phyloP scores from a whole-genome alignment of 1,284 basidiomycete species.

The Cutaneotrichosporon dermatis region DNA sequence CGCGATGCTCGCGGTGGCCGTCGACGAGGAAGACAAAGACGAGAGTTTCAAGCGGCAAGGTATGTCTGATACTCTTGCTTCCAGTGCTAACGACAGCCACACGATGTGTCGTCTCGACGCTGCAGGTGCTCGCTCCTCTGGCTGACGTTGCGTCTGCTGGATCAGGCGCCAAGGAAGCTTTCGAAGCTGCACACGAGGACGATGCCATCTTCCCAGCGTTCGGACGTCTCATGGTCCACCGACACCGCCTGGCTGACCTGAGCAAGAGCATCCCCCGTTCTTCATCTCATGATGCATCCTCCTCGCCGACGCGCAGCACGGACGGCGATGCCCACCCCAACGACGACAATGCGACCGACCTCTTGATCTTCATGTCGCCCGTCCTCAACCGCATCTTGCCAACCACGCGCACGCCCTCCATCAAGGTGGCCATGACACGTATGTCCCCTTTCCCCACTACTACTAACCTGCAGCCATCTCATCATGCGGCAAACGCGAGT shows the following conservation, averaged over 20 bases:
- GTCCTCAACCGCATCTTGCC: neutral
- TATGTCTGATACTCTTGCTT: neutral
- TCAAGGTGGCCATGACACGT: slow-evolving; percentile 3
- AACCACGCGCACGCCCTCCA: neutral
- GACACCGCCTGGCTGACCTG: neutral
- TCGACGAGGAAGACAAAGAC: slow-evolving; percentile 6
- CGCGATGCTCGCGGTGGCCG: slow-evolving; percentile 1
- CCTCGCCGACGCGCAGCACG: neutral
- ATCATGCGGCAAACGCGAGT: slow-evolving; percentile 12
- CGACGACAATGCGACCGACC: neutral
- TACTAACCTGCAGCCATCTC: slow-evolving; percentile 9
- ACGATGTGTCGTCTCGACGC: slow-evolving; percentile 4
- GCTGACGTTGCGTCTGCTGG: neutral
- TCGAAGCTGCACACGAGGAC: neutral
- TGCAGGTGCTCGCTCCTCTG: slow-evolving; percentile 8
- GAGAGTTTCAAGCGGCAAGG: neutral
- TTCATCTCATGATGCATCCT: neutral
- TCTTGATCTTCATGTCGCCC: neutral
- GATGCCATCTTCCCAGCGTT: neutral
- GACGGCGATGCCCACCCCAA: neutral
- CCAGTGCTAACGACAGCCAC: slow-evolving; percentile 4
- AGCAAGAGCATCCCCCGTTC: neutral
- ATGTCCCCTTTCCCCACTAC: neutral
- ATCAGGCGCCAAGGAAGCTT: neutral
- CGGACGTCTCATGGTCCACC: neutral